Conservation (phyloP, 306 rosid species). For the Senna siamea region DNA sequence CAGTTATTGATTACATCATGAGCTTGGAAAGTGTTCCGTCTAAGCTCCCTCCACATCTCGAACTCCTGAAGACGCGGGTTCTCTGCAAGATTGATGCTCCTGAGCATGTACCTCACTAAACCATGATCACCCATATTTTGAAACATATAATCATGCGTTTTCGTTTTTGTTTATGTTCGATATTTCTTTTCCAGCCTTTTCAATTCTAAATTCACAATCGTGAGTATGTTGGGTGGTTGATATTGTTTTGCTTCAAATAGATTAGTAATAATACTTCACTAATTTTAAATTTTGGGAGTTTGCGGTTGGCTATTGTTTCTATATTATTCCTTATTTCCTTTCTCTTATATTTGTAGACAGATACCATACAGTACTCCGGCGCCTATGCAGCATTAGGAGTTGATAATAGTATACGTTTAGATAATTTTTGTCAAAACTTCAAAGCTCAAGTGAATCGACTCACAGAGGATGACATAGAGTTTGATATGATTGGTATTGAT, state of each 20-base stretch:
- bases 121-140: background rate
- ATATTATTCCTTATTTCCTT: slow-evolving; percentile 11
- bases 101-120: slow-evolving; percentile 39
- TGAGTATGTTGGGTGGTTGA: too few species aligned
- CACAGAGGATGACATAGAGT: slow-evolving; percentile 69
- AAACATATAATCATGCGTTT: background rate
- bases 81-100: slow-evolving; percentile 58
- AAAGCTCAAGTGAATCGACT: slow-evolving; percentile 72
- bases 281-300: background rate
- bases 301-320: background rate
- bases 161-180: too few species aligned
- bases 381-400: slow-evolving; percentile 73
- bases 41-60: slow-evolving; percentile 49
- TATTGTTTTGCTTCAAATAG: too few species aligned
- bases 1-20: slow-evolving; percentile 51
- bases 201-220: too few species aligned
- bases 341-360: slow-evolving; percentile 68
- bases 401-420: slow-evolving; percentile 71
- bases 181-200: too few species aligned
- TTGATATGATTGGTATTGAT: slow-evolving; percentile 95
- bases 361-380: slow-evolving; percentile 81
- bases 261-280: background rate
- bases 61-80: slow-evolving; percentile 50
- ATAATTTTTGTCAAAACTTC: slow-evolving; percentile 68
- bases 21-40: slow-evolving; percentile 50